Base-by-base conservation (phyloP, 2,329 filamentous ascomycete species). In the Aspergillus clavatus region DNA sequence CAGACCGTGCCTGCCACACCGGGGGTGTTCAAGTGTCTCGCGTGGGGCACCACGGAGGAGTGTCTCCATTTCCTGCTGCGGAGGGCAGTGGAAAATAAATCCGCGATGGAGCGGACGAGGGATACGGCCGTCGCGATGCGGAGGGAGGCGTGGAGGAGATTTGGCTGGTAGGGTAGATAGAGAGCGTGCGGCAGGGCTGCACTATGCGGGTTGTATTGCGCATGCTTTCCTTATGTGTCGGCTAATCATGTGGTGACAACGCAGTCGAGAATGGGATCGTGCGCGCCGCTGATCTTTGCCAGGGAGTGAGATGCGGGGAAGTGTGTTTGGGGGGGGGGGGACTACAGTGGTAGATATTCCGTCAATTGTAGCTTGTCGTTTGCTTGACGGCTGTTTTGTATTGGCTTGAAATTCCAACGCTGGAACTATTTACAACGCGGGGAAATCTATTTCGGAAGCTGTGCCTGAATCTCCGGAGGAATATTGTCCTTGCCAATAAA, bases 31-130 rank as follows among this genome's bases (percentile, higher is more conserved):
- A 80, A 80, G 63, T 74, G 69, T 55, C 69, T 76, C 50, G 71
- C 74, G 1, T 80, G 76, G 76, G 77, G 77, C 1, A 72, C 68
- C 3, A 72, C 75, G 51, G 68, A 65, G 21, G 73, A 80, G 57
- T 79, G 77, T 53, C 59, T 80, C 49, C 75, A 78, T 55, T 80
- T 77, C 40, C 47, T 66, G 29, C 66, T 85, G 31, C 69, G 84
- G 26, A 72, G 83, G 28, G 81, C 82, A 19, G 75, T 87, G 43
- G 84, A 88, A 72, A 88, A 88, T 69, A 78, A 78, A 53, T 84
- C 86, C 52, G 83, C 84, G 2, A 78, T 86, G 36, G 71, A 79
- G 61, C 68, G 84, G 46, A 87, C 84, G 21, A 73, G 68, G 50
- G 75, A 75, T 38, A 82, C 80, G 7, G 73, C 82, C 12, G 73